Percentiles rank a stretch among this genome's conserved stretches.
These are phyloP conservation scores for Alternaria triticimaculans DNA, from an alignment of 2,329 filamentous ascomycete species.

Conservation along the genomic window DNA sequence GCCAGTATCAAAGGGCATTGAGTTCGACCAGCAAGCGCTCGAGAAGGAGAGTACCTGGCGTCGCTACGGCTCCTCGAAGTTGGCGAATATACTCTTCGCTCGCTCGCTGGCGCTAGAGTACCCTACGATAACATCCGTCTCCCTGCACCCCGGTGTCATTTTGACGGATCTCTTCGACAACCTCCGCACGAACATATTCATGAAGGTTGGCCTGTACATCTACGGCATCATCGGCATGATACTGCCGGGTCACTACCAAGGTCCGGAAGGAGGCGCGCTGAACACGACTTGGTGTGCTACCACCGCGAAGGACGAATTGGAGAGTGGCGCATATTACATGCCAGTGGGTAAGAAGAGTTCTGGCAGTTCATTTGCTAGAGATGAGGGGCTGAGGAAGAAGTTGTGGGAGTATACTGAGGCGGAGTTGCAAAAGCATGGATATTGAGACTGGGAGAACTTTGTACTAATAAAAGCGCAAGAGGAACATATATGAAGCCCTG, in stretches of 20 bases:
- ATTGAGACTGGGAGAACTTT: constrained; percentile 13
- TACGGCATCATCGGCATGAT: constrained; percentile 29
- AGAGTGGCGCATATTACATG: constrained; percentile 53
- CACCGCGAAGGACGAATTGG: constrained; percentile 40
- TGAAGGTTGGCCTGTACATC: constrained; percentile 34
- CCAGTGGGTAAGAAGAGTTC: constrained; percentile 37
- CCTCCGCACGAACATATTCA: constrained; percentile 30
- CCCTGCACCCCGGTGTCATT: constrained; percentile 59
- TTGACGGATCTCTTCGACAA: constrained; percentile 52
- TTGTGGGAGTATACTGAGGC: constrained; percentile 49
- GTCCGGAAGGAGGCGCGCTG: constrained; percentile 45
- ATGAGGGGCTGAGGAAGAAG: constrained; percentile 44
- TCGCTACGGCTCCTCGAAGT: constrained; percentile 59
- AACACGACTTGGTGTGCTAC: constrained; percentile 55
- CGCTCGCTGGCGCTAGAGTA: constrained; percentile 52
- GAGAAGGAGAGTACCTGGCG: constrained; percentile 36
- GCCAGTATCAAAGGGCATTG: constrained; percentile 38
- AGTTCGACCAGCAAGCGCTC: constrained; percentile 46
- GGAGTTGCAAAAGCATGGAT: constrained; percentile 43
- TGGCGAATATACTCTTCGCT: constrained; percentile 59
- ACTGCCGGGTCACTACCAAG: constrained; percentile 40
- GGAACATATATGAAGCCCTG: not conserved
- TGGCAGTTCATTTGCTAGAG: constrained; percentile 34
- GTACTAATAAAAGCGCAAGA: not conserved
- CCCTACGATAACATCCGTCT: constrained; percentile 53